Conservation (phyloP, 768 basidiomycete species). For the Coprinopsis cinerea region DNA sequence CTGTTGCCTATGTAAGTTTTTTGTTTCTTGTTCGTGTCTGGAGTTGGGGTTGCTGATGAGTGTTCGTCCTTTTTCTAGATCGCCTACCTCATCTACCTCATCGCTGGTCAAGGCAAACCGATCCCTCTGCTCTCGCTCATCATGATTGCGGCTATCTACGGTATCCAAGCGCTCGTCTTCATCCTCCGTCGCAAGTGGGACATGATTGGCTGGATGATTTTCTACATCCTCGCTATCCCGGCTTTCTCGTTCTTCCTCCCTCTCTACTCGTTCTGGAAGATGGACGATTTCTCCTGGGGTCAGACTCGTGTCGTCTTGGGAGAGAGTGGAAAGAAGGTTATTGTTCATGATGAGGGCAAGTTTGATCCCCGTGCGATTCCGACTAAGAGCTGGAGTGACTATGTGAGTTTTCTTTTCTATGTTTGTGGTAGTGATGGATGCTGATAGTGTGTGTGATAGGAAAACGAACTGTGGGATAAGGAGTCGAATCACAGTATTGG, state of each 20-base stretch:
- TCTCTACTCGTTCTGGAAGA: conserved; percentile 93
- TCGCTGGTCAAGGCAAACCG: conserved; percentile 55
- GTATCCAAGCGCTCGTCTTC: conserved; percentile 89
- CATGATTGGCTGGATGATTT: conserved; percentile 96
- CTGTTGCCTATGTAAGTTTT: conserved; percentile 78
- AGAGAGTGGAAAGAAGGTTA: conserved; percentile 91
- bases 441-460: conserved; percentile 33
- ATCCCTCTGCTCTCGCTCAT: conserved; percentile 81
- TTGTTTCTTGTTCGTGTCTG: neutral
- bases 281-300: conserved; percentile 99
- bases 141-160: conserved; percentile 93
- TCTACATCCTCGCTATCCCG: conserved; percentile 94
- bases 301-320: conserved; percentile 87
- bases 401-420: conserved; percentile 44
- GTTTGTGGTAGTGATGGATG: neutral
- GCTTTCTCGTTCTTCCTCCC: conserved; percentile 91
- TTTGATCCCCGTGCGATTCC: conserved; percentile 93
- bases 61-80: conserved; percentile 44
- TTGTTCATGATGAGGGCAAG: conserved; percentile 97
- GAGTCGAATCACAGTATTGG: conserved; percentile 94
- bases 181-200: conserved; percentile 93
- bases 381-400: conserved; percentile 95
- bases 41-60: neutral
- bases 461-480: conserved; percentile 97
- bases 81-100: conserved; percentile 80